phyloP scores from a whole-genome alignment of 352 stramenopile genomes.

The Pseudoperonospora humuli region DNA sequence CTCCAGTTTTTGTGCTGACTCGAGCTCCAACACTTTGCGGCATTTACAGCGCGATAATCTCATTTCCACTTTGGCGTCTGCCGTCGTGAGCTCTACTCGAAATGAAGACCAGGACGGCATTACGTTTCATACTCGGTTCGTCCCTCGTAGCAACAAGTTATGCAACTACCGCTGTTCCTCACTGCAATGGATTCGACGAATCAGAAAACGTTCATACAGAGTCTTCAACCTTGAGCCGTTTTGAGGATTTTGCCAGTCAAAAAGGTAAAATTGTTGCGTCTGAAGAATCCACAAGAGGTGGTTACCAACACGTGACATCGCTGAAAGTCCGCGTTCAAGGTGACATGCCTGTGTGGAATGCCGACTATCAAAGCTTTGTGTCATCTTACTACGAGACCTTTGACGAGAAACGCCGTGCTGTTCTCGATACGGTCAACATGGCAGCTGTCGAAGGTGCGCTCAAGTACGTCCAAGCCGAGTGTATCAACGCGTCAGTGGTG shows the following conservation, averaged over 20 bases:
- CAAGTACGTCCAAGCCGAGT: conserved; percentile 58
- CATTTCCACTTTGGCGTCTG: conserved; percentile 16
- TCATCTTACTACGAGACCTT: conserved; percentile 35
- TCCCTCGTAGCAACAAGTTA: background rate
- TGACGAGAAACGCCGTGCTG: conserved; percentile 32
- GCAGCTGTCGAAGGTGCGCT: conserved; percentile 48
- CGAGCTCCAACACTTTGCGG: no score
- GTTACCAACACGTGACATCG: conserved; percentile 31
- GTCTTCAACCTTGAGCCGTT: background rate
- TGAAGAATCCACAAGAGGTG: background rate
- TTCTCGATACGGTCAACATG: conserved; percentile 51
- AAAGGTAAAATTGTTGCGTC: background rate
- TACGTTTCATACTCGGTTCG: conserved; percentile 1
- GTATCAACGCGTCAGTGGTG: conserved; percentile 40
- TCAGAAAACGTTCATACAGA: conserved; percentile 1
- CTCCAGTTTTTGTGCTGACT: no score
- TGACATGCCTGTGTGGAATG: conserved; percentile 32
- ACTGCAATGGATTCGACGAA: background rate
- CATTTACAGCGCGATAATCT: no score
- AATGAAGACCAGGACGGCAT: conserved; percentile 10
- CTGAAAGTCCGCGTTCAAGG: conserved; percentile 48
- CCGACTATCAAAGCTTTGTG: conserved; percentile 24
- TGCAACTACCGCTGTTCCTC: background rate
- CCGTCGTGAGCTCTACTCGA: background rate
- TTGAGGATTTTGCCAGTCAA: no score